Evolutionary conservation across 192 early-diverging fungal species (phyloP).

Genomic region (Podochytrium sp.): DNA sequence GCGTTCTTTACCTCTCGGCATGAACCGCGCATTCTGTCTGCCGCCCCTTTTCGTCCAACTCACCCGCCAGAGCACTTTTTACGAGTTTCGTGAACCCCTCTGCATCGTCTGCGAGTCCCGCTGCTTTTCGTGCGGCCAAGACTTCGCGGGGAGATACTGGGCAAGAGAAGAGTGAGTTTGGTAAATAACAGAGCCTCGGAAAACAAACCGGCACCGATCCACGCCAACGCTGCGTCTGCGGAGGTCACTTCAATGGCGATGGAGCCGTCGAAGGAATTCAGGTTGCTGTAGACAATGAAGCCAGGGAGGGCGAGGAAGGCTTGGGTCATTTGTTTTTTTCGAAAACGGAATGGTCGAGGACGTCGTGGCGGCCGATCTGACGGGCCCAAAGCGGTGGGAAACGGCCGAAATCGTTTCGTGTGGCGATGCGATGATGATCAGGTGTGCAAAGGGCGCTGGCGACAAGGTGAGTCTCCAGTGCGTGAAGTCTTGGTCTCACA

Average conservation of each 20-base stretch:
- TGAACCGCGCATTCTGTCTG: conserved; percentile 20
- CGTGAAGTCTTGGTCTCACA: background rate
- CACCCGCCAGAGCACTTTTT: conserved; percentile 2
- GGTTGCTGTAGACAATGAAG: background rate
- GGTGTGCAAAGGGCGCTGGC: background rate
- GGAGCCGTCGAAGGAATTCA: conserved; percentile 1
- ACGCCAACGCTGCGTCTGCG: background rate
- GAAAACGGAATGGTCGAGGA: background rate
- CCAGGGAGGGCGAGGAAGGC: background rate
- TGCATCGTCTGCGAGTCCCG: background rate
- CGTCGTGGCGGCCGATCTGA: background rate
- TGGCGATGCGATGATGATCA: background rate
- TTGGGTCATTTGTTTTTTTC: background rate
- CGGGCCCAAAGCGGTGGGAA: background rate
- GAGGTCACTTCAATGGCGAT: background rate
- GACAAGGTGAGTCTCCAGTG: background rate
- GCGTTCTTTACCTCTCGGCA: background rate
- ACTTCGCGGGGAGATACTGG: conserved; percentile 14
- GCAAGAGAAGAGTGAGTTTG: background rate
- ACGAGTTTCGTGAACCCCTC: conserved; percentile 12
- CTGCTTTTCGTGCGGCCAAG: background rate
- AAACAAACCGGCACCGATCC: conserved; percentile 1
- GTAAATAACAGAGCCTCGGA: background rate
- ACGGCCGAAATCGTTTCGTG: background rate
- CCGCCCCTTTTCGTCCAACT: conserved; percentile 3